phyloP scores from a whole-genome alignment of 169 alveolate species.

The Plasmodium malariae region DNA sequence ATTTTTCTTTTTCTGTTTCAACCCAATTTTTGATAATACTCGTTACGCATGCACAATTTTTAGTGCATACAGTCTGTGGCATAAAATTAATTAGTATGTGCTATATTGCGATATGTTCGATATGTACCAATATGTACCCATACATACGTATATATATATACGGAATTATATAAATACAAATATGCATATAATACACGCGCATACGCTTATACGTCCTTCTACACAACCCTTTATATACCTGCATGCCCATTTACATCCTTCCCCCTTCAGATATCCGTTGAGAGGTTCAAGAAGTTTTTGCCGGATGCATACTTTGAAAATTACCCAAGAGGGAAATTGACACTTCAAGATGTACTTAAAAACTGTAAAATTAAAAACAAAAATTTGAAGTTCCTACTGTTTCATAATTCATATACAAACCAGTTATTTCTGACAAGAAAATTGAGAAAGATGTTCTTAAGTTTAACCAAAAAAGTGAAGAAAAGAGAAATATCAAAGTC shows the following conservation, averaged over 20 bases:
- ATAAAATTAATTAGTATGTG: too few species aligned
- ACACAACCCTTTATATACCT: too few species aligned
- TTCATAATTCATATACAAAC: conserved; percentile 58
- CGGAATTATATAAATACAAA: neutral
- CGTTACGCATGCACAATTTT: too few species aligned
- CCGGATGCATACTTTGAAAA: conserved; percentile 8
- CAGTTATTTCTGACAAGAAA: conserved; percentile 59
- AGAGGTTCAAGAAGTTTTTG: conserved; percentile 30
- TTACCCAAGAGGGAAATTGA: neutral
- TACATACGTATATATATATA: conserved; percentile 7
- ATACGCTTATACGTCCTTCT: neutral
- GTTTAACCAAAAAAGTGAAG: conserved; percentile 47
- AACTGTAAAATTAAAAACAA: conserved; percentile 35
- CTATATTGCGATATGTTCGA: neutral
- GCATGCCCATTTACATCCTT: too few species aligned
- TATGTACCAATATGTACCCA: neutral
- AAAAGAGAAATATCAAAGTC: conserved; percentile 17
- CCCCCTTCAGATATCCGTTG: conserved; percentile 27
- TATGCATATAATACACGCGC: neutral
- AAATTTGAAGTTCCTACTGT: conserved; percentile 24
- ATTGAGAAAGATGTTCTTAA: conserved; percentile 30
- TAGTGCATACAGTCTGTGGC: too few species aligned
- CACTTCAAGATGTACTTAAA: conserved; percentile 29
- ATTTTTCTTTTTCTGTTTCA: too few species aligned
- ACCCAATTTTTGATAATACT: too few species aligned